Base-by-base conservation (phyloP, 1,284 basidiomycete genomes). In the Malassezia obtusa region DNA sequence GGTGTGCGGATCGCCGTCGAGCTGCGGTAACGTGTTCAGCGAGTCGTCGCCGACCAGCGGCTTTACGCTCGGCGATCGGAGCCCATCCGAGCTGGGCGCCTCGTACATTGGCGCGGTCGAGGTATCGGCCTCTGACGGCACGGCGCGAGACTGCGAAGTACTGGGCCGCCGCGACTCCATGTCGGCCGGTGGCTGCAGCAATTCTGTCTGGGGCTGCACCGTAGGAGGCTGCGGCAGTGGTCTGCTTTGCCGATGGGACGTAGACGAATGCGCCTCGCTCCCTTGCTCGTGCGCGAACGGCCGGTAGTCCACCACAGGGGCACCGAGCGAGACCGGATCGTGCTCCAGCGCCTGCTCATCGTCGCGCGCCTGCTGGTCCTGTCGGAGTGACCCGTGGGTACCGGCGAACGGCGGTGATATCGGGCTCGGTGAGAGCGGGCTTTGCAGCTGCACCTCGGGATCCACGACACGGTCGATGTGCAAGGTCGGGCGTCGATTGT, bases 401-500 rank as follows among this genome's bases (percentile, higher is more conserved):
- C 35, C 21, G 35, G n/a, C 21, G 4, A 3, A 36, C 14, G 38
- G 38, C 14, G 7, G 38, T n/a, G 4, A 14, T 15, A 21, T 40
- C 38, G 38, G 17, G 6, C 11, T 31, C 30, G 30, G 30, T 21
- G 38, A 24, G 21, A 15, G 15, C 12, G 38, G 38, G 38, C 38
- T 40, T 10, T 12, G 38, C 11, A 21, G 38, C 38, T 26, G 19
- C 17, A 6, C 17, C 12, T 40, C 26, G 26, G 5, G 8, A 12
- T 9, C 30, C 5, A 39, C 36, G 12, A 57, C 25, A 9, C 43
- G 45, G 3, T 65, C 62, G n/a, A 86, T 75, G 25, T 80, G 77
- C 30, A 86, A 77, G 22, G 82, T 78, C 2, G 84, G 84, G 67
- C 81, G 83, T 37, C 83, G 80, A 33, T 80, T 82, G 72, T 84